phyloP scores from a whole-genome alignment of 2,329 filamentous ascomycete species.

The Cercospora citrullina region DNA sequence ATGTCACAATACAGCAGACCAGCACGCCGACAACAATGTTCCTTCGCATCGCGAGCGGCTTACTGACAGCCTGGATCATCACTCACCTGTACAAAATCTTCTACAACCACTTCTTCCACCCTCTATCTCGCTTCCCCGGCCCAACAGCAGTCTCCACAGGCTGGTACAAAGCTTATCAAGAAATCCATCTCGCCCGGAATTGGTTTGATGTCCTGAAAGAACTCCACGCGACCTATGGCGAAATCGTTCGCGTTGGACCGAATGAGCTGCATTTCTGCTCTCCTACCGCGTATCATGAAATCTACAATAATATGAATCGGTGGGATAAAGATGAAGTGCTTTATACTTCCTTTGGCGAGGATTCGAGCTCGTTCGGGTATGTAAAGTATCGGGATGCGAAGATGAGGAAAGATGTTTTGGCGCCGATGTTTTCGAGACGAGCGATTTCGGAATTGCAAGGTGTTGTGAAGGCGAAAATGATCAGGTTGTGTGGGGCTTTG shows the following conservation, averaged over 20 bases:
- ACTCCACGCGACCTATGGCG: constrained; percentile 20
- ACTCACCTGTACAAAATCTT: constrained; percentile 9
- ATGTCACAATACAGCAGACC: not conserved
- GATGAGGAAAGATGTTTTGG: constrained; percentile 45
- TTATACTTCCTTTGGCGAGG: constrained; percentile 45
- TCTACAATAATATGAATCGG: constrained; percentile 45
- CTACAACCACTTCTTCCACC: constrained; percentile 18
- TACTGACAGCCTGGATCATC: constrained; percentile 12
- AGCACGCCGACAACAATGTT: constrained; percentile 10
- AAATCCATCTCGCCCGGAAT: constrained; percentile 16
- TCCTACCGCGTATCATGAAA: constrained; percentile 46
- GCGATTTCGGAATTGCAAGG: constrained; percentile 42
- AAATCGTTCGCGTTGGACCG: constrained; percentile 22
- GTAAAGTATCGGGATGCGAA: constrained; percentile 44
- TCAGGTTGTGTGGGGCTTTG: constrained; percentile 16
- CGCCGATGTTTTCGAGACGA: constrained; percentile 45
- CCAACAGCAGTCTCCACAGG: constrained; percentile 15
- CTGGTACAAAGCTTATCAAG: constrained; percentile 22
- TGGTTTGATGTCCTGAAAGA: constrained; percentile 21
- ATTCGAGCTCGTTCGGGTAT: constrained; percentile 47
- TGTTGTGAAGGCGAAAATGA: constrained; percentile 41
- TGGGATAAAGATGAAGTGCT: constrained; percentile 47
- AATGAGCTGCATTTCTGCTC: constrained; percentile 46
- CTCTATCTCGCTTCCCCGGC: constrained; percentile 18
- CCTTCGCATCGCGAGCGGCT: not conserved